A percentile compares a stretch with the other conserved stretches of the same genome.
Conservation (phyloP, 2,329 filamentous ascomycete species). For the Calonectria crousiana region DNA sequence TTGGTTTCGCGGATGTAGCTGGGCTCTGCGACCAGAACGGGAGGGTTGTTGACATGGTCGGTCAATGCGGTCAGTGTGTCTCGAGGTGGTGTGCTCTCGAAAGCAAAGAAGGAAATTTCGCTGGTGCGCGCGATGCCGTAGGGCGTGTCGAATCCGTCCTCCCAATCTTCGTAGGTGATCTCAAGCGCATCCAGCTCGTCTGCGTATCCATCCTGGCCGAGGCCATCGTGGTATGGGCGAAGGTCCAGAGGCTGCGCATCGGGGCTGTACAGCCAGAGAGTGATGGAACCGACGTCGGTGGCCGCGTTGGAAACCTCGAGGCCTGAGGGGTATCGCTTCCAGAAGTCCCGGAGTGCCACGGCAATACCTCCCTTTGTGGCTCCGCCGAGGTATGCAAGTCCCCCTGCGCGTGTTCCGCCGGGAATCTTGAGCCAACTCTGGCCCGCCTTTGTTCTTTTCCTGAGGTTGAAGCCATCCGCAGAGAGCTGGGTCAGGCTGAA, state of each 20-base stretch:
- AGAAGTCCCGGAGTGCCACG: slow-evolving; percentile 70
- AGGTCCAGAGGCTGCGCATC: slow-evolving; percentile 67
- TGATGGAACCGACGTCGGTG: slow-evolving; percentile 63
- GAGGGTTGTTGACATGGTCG: slow-evolving; percentile 62
- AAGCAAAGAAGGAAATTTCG: slow-evolving; percentile 66
- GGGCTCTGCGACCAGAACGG: slow-evolving; percentile 61
- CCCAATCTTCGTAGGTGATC: slow-evolving; percentile 74
- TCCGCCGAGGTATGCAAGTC: slow-evolving; percentile 70
- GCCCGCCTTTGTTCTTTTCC: slow-evolving; percentile 70
- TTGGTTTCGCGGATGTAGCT: slow-evolving; percentile 64
- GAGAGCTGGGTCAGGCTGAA: slow-evolving; percentile 69
- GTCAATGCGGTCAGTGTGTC: slow-evolving; percentile 59
- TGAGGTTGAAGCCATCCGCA: slow-evolving; percentile 70
- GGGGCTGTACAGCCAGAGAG: slow-evolving; percentile 72
- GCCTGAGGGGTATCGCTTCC: slow-evolving; percentile 72
- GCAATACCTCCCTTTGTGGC: slow-evolving; percentile 69
- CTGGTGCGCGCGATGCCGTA: slow-evolving; percentile 70
- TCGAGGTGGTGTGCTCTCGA: slow-evolving; percentile 63
- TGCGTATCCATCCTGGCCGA: slow-evolving; percentile 66
- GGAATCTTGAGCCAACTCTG: slow-evolving; percentile 70
- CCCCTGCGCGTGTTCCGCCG: slow-evolving; percentile 66
- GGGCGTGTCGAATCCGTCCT: slow-evolving; percentile 65
- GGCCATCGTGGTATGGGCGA: slow-evolving; percentile 68
- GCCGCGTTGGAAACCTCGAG: slow-evolving; percentile 67
- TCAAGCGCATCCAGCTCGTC: slow-evolving; percentile 71